Percentiles rank a stretch among this genome's conserved stretches.
Evolutionary conservation across 2,329 filamentous ascomycete genomes (phyloP).

Genomic region (Cladosporium cucumerinum): DNA sequence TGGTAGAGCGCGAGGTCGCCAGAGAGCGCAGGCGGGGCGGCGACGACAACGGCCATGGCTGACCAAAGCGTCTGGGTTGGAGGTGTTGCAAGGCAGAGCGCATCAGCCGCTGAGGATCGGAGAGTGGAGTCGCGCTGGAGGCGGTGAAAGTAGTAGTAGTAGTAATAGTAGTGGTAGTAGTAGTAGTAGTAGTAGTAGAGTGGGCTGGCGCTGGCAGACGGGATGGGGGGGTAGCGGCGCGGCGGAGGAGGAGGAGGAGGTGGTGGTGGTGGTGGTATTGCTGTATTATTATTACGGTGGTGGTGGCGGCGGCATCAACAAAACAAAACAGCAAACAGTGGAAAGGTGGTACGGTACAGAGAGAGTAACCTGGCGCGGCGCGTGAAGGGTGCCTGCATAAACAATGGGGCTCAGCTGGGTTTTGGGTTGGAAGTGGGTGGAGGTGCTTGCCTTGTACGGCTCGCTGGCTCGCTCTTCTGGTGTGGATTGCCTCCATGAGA

Average conservation of each 20-base stretch:
- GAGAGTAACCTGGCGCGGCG: neutral
- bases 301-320: neutral
- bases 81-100: neutral
- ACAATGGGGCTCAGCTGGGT: neutral
- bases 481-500: neutral
- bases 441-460: neutral
- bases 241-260: neutral
- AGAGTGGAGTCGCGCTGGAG: slow-evolving; percentile 1
- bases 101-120: slow-evolving; percentile 10
- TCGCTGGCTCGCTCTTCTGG: neutral
- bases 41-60: slow-evolving; percentile 29
- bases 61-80: neutral
- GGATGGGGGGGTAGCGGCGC: neutral
- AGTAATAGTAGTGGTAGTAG: too few relatives aligned
- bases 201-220: neutral
- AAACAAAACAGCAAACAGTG: neutral
- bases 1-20: slow-evolving; percentile 85
- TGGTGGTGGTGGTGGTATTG: neutral
- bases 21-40: slow-evolving; percentile 73
- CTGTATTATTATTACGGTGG: neutral
- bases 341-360: slow-evolving; percentile 9
- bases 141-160: neutral
- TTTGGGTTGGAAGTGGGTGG: neutral
- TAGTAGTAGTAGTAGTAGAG: neutral
- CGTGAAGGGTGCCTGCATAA: slow-evolving; percentile 2